Base-by-base conservation (phyloP, 2,329 filamentous ascomycete genomes). In the Pseudogymnoascus sp. region DNA sequence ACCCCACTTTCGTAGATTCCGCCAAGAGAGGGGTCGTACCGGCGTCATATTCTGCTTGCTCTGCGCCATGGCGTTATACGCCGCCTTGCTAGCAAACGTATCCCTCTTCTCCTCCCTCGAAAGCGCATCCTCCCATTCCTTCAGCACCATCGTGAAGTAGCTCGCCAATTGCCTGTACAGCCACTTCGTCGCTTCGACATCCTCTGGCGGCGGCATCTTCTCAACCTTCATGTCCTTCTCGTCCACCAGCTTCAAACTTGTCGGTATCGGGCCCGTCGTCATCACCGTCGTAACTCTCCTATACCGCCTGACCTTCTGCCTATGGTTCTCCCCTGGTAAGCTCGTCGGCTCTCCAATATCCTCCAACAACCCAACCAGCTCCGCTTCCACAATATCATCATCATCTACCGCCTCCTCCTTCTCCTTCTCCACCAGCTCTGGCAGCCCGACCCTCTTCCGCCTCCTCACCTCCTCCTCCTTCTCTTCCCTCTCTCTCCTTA, bases 91-190 rank as follows among this genome's bases (percentile, higher is more conserved):
- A 19, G 90, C 86, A 67, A 87, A 88, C 29, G 90, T 92, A 61
- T 85, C 81, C 29, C 74, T 74, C 68, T 75, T 78, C 71, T 83
- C 78, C 64, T 87, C 84, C 68, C 89, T 85, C 5, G 84, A 84
- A 69, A 99, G 83, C 4, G 92, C 92, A 41, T 78, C 72, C 69
- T 92, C 85, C 88, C 95, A 99, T 74, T 95, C 93, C 49, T 81
- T 83, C 63, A 99, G 79, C n/a, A 99, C 85, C 86, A 99, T 91
- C 61, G 90, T 95, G 78, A 99, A 97, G 78, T 97, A 99, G 59
- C 90, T 94, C 19, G 90, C 90, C 62, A 99, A 81, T 75, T 99
- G 93, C 10, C 93, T 83, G 77, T 89, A 93, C 41, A 99, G 78
- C 74, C 89, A 92, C 49, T 82, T 78, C 52, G 86, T 83, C 0